Evolutionary conservation across 306 rosid genomes (phyloP).

Genomic region (Datisca glomerata): DNA sequence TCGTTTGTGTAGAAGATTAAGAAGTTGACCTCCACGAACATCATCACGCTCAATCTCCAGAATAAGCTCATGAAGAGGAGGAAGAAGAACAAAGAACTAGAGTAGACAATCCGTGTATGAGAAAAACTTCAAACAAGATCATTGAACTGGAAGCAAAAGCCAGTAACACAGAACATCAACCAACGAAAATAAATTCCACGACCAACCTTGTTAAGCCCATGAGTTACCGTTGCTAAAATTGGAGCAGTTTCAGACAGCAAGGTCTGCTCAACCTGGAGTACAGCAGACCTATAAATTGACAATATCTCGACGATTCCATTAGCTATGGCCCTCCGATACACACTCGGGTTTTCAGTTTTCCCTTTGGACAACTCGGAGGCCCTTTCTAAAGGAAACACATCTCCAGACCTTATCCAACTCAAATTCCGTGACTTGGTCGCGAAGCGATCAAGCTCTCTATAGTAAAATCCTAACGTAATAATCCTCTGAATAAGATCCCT

Average conservation of each 20-base stretch:
- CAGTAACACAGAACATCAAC: constrained; percentile 1
- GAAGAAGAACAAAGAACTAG: constrained; percentile 82
- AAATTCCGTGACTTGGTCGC: constrained; percentile 68
- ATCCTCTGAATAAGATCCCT: constrained; percentile 86
- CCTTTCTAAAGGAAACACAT: constrained; percentile 21
- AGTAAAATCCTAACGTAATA: constrained; percentile 74
- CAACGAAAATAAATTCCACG: not conserved
- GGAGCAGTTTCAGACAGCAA: constrained; percentile 73
- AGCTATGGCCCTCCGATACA: constrained; percentile 80
- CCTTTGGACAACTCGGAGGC: constrained; percentile 17
- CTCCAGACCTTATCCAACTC: constrained; percentile 72
- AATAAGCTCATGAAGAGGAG: constrained; percentile 68
- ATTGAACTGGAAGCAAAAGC: not conserved
- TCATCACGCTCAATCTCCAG: constrained; percentile 81
- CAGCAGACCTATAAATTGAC: constrained; percentile 70
- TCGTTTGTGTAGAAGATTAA: constrained; percentile 70
- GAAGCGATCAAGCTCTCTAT: constrained; percentile 81
- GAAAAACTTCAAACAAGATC: not conserved
- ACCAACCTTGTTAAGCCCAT: constrained; percentile 82
- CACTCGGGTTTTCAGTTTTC: constrained; percentile 43
- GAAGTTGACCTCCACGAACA: constrained; percentile 84
- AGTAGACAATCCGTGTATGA: not conserved
- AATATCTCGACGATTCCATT: constrained; percentile 89
- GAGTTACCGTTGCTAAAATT: constrained; percentile 74
- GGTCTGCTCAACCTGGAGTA: constrained; percentile 80